Percentiles rank a stretch among this genome's conserved stretches.
Evolutionary conservation across 306 rosid species (phyloP).

Genomic region (Rosa lucieae): DNA sequence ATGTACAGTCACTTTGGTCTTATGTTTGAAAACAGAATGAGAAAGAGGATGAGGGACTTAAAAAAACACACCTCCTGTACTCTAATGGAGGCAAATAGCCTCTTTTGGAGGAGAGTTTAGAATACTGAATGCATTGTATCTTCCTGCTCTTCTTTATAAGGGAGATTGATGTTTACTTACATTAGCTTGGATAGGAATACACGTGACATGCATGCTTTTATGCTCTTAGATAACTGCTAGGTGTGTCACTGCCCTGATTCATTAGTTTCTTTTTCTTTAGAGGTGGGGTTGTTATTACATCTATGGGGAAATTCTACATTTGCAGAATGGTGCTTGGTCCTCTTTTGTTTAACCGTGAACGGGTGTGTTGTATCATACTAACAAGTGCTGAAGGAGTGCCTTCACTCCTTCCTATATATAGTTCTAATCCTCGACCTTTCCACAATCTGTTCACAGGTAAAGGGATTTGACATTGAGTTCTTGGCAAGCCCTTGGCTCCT

Average conservation of each 20-base stretch:
- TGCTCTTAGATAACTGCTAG: conserved; percentile 36
- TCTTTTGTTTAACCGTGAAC: conserved; percentile 5
- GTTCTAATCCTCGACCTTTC: neutral
- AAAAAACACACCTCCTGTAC: conserved; percentile 47
- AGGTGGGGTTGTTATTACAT: conserved; percentile 15
- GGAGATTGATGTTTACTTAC: conserved; percentile 70
- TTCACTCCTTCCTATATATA: neutral
- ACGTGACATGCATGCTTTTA: conserved; percentile 46
- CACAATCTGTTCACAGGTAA: neutral
- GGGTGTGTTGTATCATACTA: conserved; percentile 14
- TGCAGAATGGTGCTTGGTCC: neutral
- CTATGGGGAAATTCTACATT: neutral
- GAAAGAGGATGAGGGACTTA: conserved; percentile 40
- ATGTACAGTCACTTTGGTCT: conserved; percentile 92
- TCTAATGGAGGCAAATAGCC: conserved; percentile 56
- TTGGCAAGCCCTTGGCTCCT: no score
- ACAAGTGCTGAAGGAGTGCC: neutral
- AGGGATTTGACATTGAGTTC: neutral
- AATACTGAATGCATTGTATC: conserved; percentile 72
- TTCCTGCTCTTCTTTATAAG: conserved; percentile 64
- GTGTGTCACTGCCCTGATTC: conserved; percentile 16
- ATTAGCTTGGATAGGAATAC: conserved; percentile 55
- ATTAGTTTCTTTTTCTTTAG: neutral
- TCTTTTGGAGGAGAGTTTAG: conserved; percentile 53
- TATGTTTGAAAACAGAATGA: conserved; percentile 59